Evolutionary conservation across 1,284 basidiomycete species (phyloP).

Genomic region (Microbotryum scabiosae): DNA sequence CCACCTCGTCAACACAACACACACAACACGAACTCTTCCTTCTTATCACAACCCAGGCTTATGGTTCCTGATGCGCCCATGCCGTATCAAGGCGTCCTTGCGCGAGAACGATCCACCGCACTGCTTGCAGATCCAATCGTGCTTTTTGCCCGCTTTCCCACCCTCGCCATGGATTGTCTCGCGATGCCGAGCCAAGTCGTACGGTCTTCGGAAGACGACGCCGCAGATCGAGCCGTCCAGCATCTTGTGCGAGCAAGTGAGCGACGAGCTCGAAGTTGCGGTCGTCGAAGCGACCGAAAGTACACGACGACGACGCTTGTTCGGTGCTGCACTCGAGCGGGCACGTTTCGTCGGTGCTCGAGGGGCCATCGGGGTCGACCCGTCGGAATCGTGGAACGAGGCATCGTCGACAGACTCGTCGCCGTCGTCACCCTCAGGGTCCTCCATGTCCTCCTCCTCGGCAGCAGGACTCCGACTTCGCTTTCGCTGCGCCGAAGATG

Average conservation of each 20-base stretch:
- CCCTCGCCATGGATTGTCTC: constrained; percentile 28
- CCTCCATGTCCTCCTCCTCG: constrained; percentile 3
- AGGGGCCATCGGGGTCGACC: not conserved
- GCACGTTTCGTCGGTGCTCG: not conserved
- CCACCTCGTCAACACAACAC: no score
- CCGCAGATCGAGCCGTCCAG: constrained; percentile 19
- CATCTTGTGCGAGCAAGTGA: constrained; percentile 19
- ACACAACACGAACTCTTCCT: no score
- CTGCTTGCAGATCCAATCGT: constrained; percentile 26
- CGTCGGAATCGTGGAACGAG: constrained; percentile 11
- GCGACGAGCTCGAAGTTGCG: constrained; percentile 2
- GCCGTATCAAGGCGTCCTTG: constrained; percentile 28
- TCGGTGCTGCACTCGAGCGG: not conserved
- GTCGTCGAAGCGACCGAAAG: not conserved
- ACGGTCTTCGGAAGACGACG: constrained; percentile 26
- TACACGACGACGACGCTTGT: constrained; percentile 10
- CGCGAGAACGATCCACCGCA: constrained; percentile 25
- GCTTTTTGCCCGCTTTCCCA: constrained; percentile 12
- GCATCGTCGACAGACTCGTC: constrained; percentile 7
- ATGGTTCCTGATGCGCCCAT: constrained; percentile 12
- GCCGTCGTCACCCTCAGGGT: not conserved
- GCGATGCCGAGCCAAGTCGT: constrained; percentile 27
- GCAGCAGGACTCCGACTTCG: constrained; percentile 12
- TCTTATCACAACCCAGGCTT: no score
- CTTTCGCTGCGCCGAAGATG: not conserved